Base-by-base conservation (phyloP, 257 asterid species). In the Marsdenia floribunda region DNA sequence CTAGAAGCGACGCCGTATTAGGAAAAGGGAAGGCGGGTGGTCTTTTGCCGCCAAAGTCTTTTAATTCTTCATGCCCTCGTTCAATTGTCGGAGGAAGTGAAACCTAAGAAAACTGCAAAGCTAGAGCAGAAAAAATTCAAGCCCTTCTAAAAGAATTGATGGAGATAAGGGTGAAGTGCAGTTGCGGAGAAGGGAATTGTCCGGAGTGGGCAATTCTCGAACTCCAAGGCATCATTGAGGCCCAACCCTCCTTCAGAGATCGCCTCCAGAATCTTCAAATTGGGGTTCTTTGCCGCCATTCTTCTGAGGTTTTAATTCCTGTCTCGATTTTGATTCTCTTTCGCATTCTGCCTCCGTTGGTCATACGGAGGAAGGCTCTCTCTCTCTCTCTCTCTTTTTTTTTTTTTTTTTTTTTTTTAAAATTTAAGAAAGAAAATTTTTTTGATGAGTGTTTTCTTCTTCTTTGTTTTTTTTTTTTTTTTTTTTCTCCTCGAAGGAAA, bases 131-230 rank as follows among this genome's bases (percentile, higher is more conserved):
- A 29, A 29, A 29, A 40, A 57, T 5, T 2, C 49, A 5, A 66
- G 55, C 38, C 13, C 72, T 0, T 5, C 12, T 11, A 53, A 33
- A 64, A 9, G 16, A 42, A 46, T 55, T 33, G 49, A 93, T 94
- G 99, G 90, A 84, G 81, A 90, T 94, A 78, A 81, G 83, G 79
- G 91, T 92, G 57, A 95, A 86, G 76, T 95, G 99, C 90, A 87
- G 90, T 5, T 95, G 99, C 50, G 98, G 94, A 71, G 89, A 89
- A 78, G 90, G 84, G 40, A 82, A 83, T 18, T 92, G 99, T 79
- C 88, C 88, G 0, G 99, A 95, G 78, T 92, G 97, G 99, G 99
- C 96, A 38, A 76, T 95, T 18, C 82, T 92, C 73, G 99, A 95
- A 80, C 87, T 92, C 52, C 99, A 95, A 81, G 98, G 99, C 49